Evolutionary conservation across 805 yeast species (phyloP).

Genomic region (Ogataea wickerhamii): DNA sequence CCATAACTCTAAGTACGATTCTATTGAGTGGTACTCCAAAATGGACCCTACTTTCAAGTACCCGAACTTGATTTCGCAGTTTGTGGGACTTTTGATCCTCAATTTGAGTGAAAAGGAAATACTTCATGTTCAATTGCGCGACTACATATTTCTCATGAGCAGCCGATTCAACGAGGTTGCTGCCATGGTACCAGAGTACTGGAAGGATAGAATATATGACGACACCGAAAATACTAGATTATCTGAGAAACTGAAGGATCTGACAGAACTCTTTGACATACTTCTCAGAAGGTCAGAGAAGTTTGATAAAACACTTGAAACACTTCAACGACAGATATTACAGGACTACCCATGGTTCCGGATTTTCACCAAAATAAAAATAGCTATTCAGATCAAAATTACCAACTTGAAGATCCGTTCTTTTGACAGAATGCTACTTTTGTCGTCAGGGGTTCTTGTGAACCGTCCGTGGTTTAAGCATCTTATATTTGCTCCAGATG

Average conservation of each 20-base stretch:
- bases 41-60: slow-evolving; percentile 44
- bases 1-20: slow-evolving; percentile 56
- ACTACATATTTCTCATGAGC: slow-evolving; percentile 45
- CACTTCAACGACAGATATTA: slow-evolving; percentile 47
- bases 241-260: slow-evolving; percentile 9
- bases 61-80: slow-evolving; percentile 58
- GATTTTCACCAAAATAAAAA: slow-evolving; percentile 51
- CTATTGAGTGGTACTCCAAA: slow-evolving; percentile 50
- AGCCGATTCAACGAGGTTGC: slow-evolving; percentile 32
- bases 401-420: slow-evolving; percentile 51
- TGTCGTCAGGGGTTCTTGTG: slow-evolving; percentile 41
- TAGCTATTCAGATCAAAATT: slow-evolving; percentile 54
- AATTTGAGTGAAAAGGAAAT: slow-evolving; percentile 57
- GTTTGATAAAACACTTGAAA: slow-evolving; percentile 22
- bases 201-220: slow-evolving; percentile 26
- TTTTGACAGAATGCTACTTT: slow-evolving; percentile 53
- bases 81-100: slow-evolving; percentile 52
- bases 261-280: slow-evolving; percentile 6
- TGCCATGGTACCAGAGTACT: slow-evolving; percentile 26
- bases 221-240: slow-evolving; percentile 24
- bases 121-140: slow-evolving; percentile 42
- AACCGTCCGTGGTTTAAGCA: slow-evolving; percentile 62
- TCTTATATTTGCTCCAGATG: slow-evolving; percentile 57
- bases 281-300: slow-evolving; percentile 9
- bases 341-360: slow-evolving; percentile 80